Evolutionary conservation across 106 monocot species (phyloP).

Genomic region (Chionographis japonica): DNA sequence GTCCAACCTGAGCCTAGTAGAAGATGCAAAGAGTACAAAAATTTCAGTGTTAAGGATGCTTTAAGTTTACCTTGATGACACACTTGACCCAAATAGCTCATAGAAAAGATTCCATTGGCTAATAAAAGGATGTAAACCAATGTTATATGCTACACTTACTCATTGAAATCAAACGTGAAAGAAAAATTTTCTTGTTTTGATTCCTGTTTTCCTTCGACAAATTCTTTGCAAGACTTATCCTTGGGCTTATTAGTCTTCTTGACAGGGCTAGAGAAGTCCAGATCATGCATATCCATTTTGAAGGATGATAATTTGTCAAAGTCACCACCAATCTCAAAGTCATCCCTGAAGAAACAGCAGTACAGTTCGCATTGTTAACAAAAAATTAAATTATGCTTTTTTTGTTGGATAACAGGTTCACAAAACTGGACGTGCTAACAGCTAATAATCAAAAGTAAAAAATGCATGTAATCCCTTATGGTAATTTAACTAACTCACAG

Average conservation of each 20-base stretch:
- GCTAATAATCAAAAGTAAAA: not conserved
- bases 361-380: conserved; percentile 1
- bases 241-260: conserved; percentile 48
- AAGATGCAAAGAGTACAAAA: conserved; percentile 4
- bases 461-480: not conserved
- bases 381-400: not conserved
- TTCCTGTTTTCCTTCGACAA: conserved; percentile 30
- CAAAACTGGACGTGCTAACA: not conserved
- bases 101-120: not conserved
- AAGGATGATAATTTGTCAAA: conserved; percentile 89
- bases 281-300: conserved; percentile 75
- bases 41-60: not conserved
- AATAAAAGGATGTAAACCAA: conserved; percentile 1
- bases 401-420: not conserved
- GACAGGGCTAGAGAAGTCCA: conserved; percentile 66
- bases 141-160: conserved; percentile 34
- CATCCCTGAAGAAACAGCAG: conserved; percentile 49
- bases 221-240: conserved; percentile 35
- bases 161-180: conserved; percentile 87
- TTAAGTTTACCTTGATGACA: too few relatives aligned
- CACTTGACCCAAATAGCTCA: not conserved
- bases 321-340: conserved; percentile 70
- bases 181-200: conserved; percentile 52
- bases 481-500: conserved; percentile 42
- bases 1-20: conserved; percentile 45